phyloP scores from a whole-genome alignment of 352 stramenopile species.

The Pythium aquatile region DNA sequence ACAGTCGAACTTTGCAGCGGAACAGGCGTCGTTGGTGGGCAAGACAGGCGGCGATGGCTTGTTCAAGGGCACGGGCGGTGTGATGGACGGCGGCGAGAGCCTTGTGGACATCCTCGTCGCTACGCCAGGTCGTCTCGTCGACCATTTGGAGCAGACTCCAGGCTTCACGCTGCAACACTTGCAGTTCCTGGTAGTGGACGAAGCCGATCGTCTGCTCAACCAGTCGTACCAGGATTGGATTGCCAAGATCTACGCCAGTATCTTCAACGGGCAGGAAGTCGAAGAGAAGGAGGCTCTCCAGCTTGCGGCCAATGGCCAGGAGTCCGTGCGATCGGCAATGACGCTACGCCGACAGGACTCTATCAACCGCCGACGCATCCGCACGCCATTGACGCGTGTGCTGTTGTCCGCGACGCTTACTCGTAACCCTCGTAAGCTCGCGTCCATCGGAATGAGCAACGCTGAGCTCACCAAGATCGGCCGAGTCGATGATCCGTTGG shows the following conservation, averaged over 20 bases:
- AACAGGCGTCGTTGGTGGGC: slow-evolving; percentile 74
- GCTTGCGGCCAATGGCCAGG: slow-evolving; percentile 6
- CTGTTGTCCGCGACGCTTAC: slow-evolving; percentile 98
- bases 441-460: slow-evolving; percentile 93
- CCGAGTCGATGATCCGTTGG: slow-evolving; percentile 53
- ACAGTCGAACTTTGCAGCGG: slow-evolving; percentile 85
- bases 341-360: slow-evolving; percentile 72
- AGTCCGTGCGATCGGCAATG: slow-evolving; percentile 25
- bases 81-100: slow-evolving; percentile 59
- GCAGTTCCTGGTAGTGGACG: slow-evolving; percentile 96
- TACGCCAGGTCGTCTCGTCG: slow-evolving; percentile 96
- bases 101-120: slow-evolving; percentile 96
- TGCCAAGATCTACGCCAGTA: slow-evolving; percentile 85
- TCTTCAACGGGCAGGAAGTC: slow-evolving; percentile 68
- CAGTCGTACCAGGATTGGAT: slow-evolving; percentile 99
- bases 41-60: slow-evolving; percentile 33
- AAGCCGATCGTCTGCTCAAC: slow-evolving; percentile 96
- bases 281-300: slow-evolving; percentile 30
- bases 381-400: slow-evolving; percentile 91
- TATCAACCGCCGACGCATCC: slow-evolving; percentile 77
- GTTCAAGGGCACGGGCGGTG: slow-evolving; percentile 32
- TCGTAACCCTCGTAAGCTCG: slow-evolving; percentile 95
- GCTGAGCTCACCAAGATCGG: slow-evolving; percentile 92
- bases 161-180: slow-evolving; percentile 97
- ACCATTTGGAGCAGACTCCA: slow-evolving; percentile 96